phyloP scores from a whole-genome alignment of 1,284 basidiomycete species.

The Waitea zeae region DNA sequence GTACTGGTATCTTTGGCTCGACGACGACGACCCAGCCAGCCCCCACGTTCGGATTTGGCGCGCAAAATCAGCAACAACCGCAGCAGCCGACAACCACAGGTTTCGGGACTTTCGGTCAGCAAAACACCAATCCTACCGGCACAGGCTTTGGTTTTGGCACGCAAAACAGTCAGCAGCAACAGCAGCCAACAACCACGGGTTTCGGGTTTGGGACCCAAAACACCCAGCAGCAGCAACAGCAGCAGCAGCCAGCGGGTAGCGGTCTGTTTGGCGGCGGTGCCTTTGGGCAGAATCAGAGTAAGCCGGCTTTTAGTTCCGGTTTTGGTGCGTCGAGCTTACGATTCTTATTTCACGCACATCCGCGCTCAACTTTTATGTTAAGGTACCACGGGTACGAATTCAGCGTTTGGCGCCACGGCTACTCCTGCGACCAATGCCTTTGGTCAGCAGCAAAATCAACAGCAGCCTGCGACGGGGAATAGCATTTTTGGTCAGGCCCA shows the following conservation, averaged over 20 bases:
- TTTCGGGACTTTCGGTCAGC: slow-evolving; percentile 2
- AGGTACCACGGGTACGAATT: too few species aligned
- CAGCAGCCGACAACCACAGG: neutral
- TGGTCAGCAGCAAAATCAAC: slow-evolving; percentile 16
- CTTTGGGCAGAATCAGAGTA: slow-evolving; percentile 1
- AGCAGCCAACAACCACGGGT: slow-evolving; percentile 9
- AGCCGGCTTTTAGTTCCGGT: neutral
- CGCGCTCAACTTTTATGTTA: too few species aligned
- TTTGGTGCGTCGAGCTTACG: neutral
- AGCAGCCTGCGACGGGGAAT: slow-evolving; percentile 15
- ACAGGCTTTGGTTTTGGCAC: slow-evolving; percentile 22
- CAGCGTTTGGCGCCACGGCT: neutral
- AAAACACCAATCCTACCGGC: slow-evolving; percentile 3
- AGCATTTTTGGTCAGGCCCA: slow-evolving; percentile 24
- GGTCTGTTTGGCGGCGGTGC: slow-evolving; percentile 20
- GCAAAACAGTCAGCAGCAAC: slow-evolving; percentile 12
- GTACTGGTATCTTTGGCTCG: slow-evolving; percentile 17
- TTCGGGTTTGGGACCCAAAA: slow-evolving; percentile 14
- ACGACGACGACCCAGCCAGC: too few species aligned
- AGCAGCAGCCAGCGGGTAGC: slow-evolving; percentile 9
- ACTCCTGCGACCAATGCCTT: slow-evolving; percentile 13
- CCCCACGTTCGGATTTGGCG: neutral
- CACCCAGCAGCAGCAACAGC: too few species aligned
- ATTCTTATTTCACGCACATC: neutral
- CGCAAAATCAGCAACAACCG: neutral